Evolutionary conservation across 495 filamentous ascomycete genomes (phyloP), one percentile per base, ranked within the genome.

Genomic region (Hypoxylon crocopeplum): DNA sequence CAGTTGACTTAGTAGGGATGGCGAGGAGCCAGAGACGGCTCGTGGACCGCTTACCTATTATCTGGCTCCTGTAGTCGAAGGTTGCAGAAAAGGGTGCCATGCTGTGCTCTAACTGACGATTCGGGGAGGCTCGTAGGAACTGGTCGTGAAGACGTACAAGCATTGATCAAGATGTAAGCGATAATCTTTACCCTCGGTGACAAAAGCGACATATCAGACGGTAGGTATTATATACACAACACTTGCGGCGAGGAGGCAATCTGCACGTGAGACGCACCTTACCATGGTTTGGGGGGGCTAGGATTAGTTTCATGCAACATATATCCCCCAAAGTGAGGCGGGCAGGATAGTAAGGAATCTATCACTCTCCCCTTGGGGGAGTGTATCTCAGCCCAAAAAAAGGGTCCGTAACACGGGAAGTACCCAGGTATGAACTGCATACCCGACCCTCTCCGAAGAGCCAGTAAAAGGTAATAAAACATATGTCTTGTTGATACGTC

Each of bases 31-130:
- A 19, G 7, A 29, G 36, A 6, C 4, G 13, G 1, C n/a, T 11
- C n/a, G 20, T 5, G 36, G 25, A 27, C 16, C 6, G 45, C 68
- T 49, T 48, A 46, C 68, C 65, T 61, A 68, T 53, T 37, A 60
- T 61, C 41, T 70, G 68, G 10, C 29, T 47, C 44, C 48, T 57
- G 34, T 52, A 63, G 7, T 63, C 52, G 36, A 62, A 52, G 34
- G 4, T 38, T 3, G 29, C 5, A 5, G 53, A 21, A n/a, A 12
- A 11, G 30, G 32, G 19, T 2, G 41, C 47, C 60, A 63, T 63
- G 21, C n/a, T 58, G 48, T 22, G 16, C 27, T 44, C 42, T 49
- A 37, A 32, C 21, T 45, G 52, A 40, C 17, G 37, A 44, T 38
- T 16, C 40, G 25, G 30, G 24, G 19, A 34, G 24, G 41, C 29